phyloP scores from a whole-genome alignment of 2,329 filamentous ascomycete species.

The Talaromyces sp. region DNA sequence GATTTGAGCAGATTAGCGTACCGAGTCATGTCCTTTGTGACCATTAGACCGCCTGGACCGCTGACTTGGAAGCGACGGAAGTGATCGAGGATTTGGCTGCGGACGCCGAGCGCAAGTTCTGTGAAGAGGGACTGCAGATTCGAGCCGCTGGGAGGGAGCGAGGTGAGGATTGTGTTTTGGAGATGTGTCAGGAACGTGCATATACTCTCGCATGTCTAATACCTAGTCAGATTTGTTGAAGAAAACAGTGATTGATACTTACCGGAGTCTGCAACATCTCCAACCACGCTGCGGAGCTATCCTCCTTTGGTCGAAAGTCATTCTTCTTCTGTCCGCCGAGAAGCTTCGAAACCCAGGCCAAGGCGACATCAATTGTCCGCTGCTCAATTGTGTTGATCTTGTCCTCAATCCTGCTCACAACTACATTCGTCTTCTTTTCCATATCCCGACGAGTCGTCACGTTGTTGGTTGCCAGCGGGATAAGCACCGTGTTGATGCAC shows the following conservation, averaged over 20 bases:
- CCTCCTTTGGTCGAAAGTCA: conserved; percentile 85
- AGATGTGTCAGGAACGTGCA: conserved; percentile 74
- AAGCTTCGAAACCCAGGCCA: conserved; percentile 72
- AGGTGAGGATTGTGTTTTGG: conserved; percentile 59
- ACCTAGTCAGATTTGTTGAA: no score
- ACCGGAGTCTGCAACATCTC: conserved; percentile 76
- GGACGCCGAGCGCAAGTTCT: conserved; percentile 77
- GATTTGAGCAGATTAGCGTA: conserved; percentile 82
- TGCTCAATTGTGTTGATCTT: conserved; percentile 73
- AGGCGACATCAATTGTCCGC: conserved; percentile 66
- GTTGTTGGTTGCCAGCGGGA: conserved; percentile 83
- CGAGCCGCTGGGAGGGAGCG: conserved; percentile 62
- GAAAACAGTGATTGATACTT: conserved; percentile 18
- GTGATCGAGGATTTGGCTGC: conserved; percentile 79
- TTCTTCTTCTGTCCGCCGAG: conserved; percentile 78
- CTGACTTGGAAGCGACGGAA: conserved; percentile 93
- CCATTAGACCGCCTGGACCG: conserved; percentile 88
- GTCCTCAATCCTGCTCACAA: conserved; percentile 75
- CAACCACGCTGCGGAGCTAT: conserved; percentile 51
- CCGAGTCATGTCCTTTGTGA: conserved; percentile 91
- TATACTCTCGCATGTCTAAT: conserved; percentile 69
- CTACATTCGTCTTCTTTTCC: conserved; percentile 73
- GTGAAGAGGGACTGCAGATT: conserved; percentile 80
- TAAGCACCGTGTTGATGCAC: conserved; percentile 84
- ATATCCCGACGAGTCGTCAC: conserved; percentile 86